Evolutionary conservation across 2,329 filamentous ascomycete genomes (phyloP).

Genomic region (Sarocladium oryzae): DNA sequence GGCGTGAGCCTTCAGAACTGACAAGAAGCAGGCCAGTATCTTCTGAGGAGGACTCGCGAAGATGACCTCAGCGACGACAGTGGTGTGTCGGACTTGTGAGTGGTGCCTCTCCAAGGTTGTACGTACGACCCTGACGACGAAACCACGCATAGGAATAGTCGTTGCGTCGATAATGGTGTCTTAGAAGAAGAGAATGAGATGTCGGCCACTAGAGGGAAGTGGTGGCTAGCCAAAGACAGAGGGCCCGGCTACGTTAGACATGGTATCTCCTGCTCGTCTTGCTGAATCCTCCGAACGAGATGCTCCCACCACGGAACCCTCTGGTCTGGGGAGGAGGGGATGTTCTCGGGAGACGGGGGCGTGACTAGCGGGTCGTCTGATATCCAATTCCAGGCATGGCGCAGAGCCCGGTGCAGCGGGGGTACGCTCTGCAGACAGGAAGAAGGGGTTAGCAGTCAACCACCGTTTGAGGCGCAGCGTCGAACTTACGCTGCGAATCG

Average conservation of each 20-base stretch:
- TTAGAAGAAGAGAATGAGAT: background rate
- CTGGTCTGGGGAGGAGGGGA: slow-evolving; percentile 20
- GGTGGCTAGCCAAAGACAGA: background rate
- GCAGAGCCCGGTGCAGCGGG: slow-evolving; percentile 27
- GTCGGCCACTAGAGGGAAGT: background rate
- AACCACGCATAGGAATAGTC: too few species aligned
- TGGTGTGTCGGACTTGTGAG: slow-evolving; percentile 25
- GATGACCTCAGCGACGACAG: slow-evolving; percentile 31
- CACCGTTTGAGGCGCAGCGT: slow-evolving; percentile 12
- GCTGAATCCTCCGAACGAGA: slow-evolving; percentile 26
- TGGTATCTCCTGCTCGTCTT: slow-evolving; percentile 27
- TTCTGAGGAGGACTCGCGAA: slow-evolving; percentile 25
- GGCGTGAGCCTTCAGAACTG: background rate
- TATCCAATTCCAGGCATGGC: slow-evolving; percentile 30
- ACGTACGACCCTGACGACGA: too few species aligned
- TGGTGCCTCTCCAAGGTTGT: too few species aligned
- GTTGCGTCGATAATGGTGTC: too few species aligned
- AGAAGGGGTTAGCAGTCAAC: slow-evolving; percentile 15
- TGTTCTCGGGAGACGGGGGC: slow-evolving; percentile 8
- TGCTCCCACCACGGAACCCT: slow-evolving; percentile 34
- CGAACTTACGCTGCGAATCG: slow-evolving; percentile 32
- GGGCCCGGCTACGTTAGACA: slow-evolving; percentile 26
- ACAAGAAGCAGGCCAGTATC: slow-evolving; percentile 27
- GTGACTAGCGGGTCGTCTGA: slow-evolving; percentile 17
- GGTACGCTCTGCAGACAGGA: slow-evolving; percentile 31